Conservation (phyloP, 768 basidiomycete species). For the Boletus vermiculosoides region DNA sequence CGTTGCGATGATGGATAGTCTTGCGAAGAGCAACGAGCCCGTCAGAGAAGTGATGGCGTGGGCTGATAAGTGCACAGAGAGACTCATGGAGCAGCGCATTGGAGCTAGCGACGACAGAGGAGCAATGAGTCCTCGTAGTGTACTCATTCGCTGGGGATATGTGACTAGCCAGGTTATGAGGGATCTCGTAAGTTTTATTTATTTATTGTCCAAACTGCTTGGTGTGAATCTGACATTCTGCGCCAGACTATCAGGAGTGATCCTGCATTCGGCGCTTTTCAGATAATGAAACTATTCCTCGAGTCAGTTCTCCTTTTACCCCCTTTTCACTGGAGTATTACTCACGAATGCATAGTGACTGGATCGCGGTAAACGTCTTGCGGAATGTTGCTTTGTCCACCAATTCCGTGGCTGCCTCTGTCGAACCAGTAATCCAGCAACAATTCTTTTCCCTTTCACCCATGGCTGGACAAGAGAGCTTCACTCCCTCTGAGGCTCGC, state of each 20-base stretch:
- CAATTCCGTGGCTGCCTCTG: constrained; percentile 88
- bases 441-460: constrained; percentile 84
- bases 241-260: constrained; percentile 85
- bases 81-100: constrained; percentile 70
- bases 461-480: constrained; percentile 86
- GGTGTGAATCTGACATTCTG: constrained; percentile 1
- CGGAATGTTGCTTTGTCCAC: constrained; percentile 85
- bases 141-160: constrained; percentile 89
- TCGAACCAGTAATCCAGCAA: constrained; percentile 89
- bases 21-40: constrained; percentile 72
- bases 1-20: constrained; percentile 67
- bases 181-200: constrained; percentile 62
- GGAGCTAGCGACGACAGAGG: constrained; percentile 67
- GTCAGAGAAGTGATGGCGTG: constrained; percentile 86
- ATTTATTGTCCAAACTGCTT: background rate
- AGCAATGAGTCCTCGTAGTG: constrained; percentile 82
- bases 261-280: constrained; percentile 90
- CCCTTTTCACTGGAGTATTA: constrained; percentile 9
- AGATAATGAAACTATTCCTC: constrained; percentile 86
- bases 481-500: constrained; percentile 62
- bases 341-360: constrained; percentile 57
- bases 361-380: constrained; percentile 89
- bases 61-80: constrained; percentile 88
- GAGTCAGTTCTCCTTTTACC: constrained; percentile 55
- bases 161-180: constrained; percentile 93